Percentiles rank a stretch among this genome's conserved stretches.
phyloP scores from a whole-genome alignment of 1,284 basidiomycete species.

The Naganishia sp. region DNA sequence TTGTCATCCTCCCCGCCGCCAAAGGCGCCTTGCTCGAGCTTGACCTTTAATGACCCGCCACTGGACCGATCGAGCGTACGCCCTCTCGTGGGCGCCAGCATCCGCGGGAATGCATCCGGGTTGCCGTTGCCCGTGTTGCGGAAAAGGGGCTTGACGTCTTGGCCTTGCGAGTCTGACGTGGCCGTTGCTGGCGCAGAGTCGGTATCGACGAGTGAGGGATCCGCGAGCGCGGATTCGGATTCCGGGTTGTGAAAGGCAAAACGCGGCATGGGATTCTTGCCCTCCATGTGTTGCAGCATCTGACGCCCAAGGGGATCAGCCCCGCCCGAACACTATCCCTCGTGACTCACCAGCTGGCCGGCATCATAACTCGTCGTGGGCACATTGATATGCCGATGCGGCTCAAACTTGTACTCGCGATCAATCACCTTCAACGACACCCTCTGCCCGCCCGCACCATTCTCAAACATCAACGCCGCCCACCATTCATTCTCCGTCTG shows the following conservation, averaged over 20 bases:
- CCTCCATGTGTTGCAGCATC: conserved; percentile 17
- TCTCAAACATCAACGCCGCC: conserved; percentile 29
- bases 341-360: conserved; percentile 13
- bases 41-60: conserved; percentile 12
- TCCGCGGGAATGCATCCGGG: conserved; percentile 31
- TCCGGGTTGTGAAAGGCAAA: conserved; percentile 14
- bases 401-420: conserved; percentile 33
- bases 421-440: conserved; percentile 28
- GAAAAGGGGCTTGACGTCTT: conserved; percentile 22
- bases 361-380: conserved; percentile 21
- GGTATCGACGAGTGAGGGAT: not conserved
- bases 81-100: conserved; percentile 10
- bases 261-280: conserved; percentile 13
- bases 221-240: not conserved
- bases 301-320: not conserved
- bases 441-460: not conserved
- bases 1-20: conserved; percentile 4
- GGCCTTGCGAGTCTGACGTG: not conserved
- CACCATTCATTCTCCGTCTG: conserved; percentile 19
- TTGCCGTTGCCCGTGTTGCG: conserved; percentile 17
- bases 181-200: not conserved
- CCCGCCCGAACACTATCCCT: too few relatives aligned
- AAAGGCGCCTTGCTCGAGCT: conserved; percentile 21
- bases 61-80: conserved; percentile 8
- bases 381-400: conserved; percentile 16